Evolutionary conservation across 257 asterid genomes (phyloP).

Genomic region (Dorcoceras hygrometricum): DNA sequence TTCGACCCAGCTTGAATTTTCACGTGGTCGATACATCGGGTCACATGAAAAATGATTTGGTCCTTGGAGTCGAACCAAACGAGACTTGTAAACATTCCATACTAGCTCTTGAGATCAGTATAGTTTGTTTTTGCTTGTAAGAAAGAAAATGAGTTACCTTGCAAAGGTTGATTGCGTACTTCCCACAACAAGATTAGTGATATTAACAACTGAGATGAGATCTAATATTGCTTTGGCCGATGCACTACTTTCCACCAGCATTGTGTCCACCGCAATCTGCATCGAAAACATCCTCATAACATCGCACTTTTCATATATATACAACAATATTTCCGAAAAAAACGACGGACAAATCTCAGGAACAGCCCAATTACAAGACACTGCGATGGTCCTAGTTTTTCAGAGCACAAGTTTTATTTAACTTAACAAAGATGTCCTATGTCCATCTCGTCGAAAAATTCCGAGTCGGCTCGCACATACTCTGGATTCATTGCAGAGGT

Average conservation of each 20-base stretch:
- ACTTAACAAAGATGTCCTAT: too few relatives aligned
- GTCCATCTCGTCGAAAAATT: neutral
- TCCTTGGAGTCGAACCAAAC: too few relatives aligned
- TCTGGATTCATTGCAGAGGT: constrained; percentile 58
- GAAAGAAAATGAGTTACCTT: constrained; percentile 34
- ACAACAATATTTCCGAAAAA: neutral
- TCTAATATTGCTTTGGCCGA: constrained; percentile 64
- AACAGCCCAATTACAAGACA: too few relatives aligned
- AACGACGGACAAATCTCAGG: too few relatives aligned
- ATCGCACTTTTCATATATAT: neutral
- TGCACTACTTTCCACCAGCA: constrained; percentile 77
- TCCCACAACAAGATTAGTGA: constrained; percentile 63
- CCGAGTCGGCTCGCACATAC: constrained; percentile 25
- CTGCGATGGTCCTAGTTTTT: too few relatives aligned
- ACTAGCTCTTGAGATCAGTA: too few relatives aligned
- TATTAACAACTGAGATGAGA: constrained; percentile 54
- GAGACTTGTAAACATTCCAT: too few relatives aligned
- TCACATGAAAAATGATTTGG: too few relatives aligned
- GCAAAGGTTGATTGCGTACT: constrained; percentile 42
- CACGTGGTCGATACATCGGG: too few relatives aligned
- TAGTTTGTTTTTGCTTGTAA: neutral
- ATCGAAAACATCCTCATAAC: neutral
- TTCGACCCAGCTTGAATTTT: too few relatives aligned
- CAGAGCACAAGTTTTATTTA: too few relatives aligned
- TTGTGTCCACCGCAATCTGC: constrained; percentile 71